Evolutionary conservation across 495 filamentous ascomycete species (phyloP).

Genomic region (Xylaria scruposa): DNA sequence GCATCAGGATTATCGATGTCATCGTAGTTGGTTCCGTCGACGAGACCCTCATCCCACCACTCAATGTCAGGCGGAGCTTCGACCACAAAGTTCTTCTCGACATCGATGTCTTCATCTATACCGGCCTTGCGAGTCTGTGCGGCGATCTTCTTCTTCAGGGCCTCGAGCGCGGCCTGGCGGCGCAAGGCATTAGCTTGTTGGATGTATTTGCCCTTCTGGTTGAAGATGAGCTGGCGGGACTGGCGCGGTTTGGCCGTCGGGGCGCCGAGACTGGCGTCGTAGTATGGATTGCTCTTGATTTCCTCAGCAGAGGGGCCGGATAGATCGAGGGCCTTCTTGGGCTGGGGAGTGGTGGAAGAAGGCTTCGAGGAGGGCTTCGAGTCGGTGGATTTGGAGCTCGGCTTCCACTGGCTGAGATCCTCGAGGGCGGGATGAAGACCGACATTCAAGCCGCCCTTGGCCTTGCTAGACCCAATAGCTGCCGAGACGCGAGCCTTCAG

Average conservation of each 20-base stretch:
- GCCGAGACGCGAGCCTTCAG: slow-evolving; percentile 85
- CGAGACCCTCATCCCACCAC: slow-evolving; percentile 96
- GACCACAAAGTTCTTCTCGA: slow-evolving; percentile 88
- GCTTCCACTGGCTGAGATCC: slow-evolving; percentile 70
- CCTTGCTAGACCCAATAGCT: slow-evolving; percentile 66
- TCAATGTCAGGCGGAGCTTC: slow-evolving; percentile 86
- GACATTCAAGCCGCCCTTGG: slow-evolving; percentile 81
- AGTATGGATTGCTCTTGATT: slow-evolving; percentile 78
- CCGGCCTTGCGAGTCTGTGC: slow-evolving; percentile 82
- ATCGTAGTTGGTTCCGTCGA: slow-evolving; percentile 75
- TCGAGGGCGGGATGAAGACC: slow-evolving; percentile 89
- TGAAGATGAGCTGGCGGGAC: slow-evolving; percentile 82
- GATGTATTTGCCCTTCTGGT: slow-evolving; percentile 97
- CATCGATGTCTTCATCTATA: slow-evolving; percentile 88
- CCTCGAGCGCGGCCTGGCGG: slow-evolving; percentile 85
- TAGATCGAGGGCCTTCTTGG: slow-evolving; percentile 60
- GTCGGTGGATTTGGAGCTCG: slow-evolving; percentile 44
- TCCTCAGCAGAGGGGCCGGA: slow-evolving; percentile 69
- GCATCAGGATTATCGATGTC: slow-evolving; percentile 66
- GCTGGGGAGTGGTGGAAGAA: slow-evolving; percentile 8
- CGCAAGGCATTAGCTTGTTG: slow-evolving; percentile 87
- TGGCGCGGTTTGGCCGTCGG: slow-evolving; percentile 68
- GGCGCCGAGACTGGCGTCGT: slow-evolving; percentile 72
- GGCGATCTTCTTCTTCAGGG: slow-evolving; percentile 91
- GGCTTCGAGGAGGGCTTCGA: slow-evolving; percentile 36